These are phyloP conservation scores for Lentinula raphanica DNA, from an alignment of 768 basidiomycete genomes.

Conservation along the genomic window DNA sequence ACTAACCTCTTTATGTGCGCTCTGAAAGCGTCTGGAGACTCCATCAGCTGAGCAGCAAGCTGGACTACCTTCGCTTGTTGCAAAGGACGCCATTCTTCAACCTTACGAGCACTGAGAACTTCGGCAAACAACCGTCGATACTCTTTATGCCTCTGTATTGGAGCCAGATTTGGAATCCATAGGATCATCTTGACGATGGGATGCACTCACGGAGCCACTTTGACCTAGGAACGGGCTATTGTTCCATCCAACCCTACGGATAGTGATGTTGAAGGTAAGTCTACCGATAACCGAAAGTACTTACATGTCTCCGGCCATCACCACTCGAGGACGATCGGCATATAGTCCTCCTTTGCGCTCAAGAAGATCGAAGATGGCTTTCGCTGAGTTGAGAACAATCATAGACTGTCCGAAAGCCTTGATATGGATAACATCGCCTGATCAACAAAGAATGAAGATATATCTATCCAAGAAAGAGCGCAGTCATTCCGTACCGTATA, in stretches of 20 bases:
- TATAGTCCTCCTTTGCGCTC: constrained; percentile 22
- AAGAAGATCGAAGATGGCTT: constrained; percentile 23
- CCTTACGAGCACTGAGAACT: neutral
- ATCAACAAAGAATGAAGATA: neutral
- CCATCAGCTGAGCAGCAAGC: neutral
- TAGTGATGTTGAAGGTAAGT: too few species aligned
- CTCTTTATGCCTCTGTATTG: neutral
- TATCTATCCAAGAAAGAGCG: neutral
- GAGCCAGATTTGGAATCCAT: neutral
- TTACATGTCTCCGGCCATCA: constrained; percentile 21
- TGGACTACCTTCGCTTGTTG: neutral
- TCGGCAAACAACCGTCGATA: constrained; percentile 2
- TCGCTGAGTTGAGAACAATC: constrained; percentile 22
- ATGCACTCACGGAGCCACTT: neutral
- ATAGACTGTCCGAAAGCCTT: neutral
- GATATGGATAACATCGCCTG: constrained; percentile 1
- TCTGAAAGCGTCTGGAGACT: neutral
- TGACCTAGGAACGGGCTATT: neutral
- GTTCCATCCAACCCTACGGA: neutral
- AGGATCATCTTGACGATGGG: neutral
- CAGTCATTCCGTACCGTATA: constrained; percentile 11
- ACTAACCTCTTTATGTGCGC: neutral
- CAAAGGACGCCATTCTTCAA: constrained; percentile 3
- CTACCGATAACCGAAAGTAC: neutral
- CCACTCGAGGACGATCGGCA: constrained; percentile 22